phyloP scores from a whole-genome alignment of 2,329 filamentous ascomycete species.

The Sphaerulina musiva region DNA sequence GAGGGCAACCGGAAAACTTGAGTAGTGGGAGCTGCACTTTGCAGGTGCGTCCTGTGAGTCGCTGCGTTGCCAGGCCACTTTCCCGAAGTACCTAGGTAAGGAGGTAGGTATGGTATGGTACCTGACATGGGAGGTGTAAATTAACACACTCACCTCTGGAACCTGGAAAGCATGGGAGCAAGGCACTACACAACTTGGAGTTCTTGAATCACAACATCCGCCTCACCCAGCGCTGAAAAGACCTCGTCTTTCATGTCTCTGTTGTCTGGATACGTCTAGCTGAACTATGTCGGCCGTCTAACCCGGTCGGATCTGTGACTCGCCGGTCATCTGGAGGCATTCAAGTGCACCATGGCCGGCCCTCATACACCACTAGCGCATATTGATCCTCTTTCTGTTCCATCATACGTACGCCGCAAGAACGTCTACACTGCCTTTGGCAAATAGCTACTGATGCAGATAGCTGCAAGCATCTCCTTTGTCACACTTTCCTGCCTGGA shows the following conservation, averaged over 20 bases:
- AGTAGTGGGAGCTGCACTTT: no score
- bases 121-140: no score
- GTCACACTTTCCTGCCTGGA: slow-evolving; percentile 48
- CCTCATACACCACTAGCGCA: not conserved
- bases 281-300: not conserved
- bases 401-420: not conserved
- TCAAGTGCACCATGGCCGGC: not conserved
- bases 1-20: no score
- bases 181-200: not conserved
- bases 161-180: no score
- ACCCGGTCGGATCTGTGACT: not conserved
- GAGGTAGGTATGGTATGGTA: no score
- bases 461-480: slow-evolving; percentile 38
- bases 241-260: not conserved
- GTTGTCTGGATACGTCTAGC: not conserved
- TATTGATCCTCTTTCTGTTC: not conserved
- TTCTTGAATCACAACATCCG: not conserved
- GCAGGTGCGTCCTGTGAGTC: no score
- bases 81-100: no score
- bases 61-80: no score
- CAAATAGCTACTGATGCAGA: slow-evolving; percentile 25
- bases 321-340: not conserved
- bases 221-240: no score
- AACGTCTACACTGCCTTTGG: not conserved
- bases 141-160: no score